phyloP scores from a whole-genome alignment of 2,329 filamentous ascomycete species.

The Colletotrichum sp. region DNA sequence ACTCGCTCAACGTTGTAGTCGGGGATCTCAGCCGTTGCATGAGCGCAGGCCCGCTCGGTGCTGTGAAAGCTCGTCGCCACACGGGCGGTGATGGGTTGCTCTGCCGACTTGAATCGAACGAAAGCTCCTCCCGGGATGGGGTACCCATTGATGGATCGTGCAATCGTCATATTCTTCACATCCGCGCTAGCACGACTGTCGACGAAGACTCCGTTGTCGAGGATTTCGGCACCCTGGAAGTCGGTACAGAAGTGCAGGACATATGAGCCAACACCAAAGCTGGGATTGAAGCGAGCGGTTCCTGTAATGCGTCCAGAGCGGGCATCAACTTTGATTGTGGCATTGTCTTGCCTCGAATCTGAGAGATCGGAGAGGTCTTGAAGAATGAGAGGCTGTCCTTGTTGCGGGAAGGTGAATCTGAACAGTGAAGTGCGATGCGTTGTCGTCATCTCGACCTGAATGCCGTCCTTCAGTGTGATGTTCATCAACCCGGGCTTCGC shows the following conservation, averaged over 20 bases:
- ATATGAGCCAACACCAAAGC: conserved; percentile 69
- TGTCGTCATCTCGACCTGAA: conserved; percentile 71
- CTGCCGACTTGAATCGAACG: conserved; percentile 57
- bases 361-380: conserved; percentile 71
- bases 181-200: conserved; percentile 58
- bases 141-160: conserved; percentile 55
- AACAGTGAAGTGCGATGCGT: conserved; percentile 71
- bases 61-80: conserved; percentile 76
- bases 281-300: conserved; percentile 66
- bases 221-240: conserved; percentile 62
- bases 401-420: conserved; percentile 64
- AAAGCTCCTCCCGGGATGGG: conserved; percentile 68
- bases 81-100: conserved; percentile 63
- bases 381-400: conserved; percentile 61
- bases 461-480: conserved; percentile 61
- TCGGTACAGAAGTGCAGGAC: conserved; percentile 70
- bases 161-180: conserved; percentile 52
- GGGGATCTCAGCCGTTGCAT: conserved; percentile 73
- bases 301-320: conserved; percentile 66
- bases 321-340: conserved; percentile 57
- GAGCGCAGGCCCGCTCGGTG: conserved; percentile 67
- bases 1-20: conserved; percentile 66
- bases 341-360: conserved; percentile 64
- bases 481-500: conserved; percentile 71
- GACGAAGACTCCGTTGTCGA: conserved; percentile 66